Conservation (phyloP, 306 rosid genomes). For the Arachis hypogaea region DNA sequence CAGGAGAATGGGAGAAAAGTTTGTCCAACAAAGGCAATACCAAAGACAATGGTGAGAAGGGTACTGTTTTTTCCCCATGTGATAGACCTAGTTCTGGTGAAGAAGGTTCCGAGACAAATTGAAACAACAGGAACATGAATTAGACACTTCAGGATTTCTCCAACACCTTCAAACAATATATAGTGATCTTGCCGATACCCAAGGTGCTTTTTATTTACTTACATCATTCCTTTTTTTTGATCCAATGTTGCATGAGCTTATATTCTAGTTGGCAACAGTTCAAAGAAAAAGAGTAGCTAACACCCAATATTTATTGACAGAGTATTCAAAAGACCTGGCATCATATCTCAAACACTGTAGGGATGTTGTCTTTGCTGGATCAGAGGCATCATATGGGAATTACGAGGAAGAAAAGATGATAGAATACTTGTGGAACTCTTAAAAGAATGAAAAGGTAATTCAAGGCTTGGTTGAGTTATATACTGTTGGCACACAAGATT, state of each 20-base stretch:
- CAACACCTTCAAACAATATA: constrained; percentile 62
- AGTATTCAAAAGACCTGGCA: constrained; percentile 69
- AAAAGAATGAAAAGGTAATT: constrained; percentile 68
- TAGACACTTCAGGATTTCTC: constrained; percentile 63
- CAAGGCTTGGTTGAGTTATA: constrained; percentile 23
- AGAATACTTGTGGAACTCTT: constrained; percentile 63
- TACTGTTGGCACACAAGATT: constrained; percentile 11
- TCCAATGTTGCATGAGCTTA: too few species aligned
- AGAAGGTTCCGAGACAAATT: constrained; percentile 34
- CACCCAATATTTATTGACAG: constrained; percentile 47
- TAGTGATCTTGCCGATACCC: constrained; percentile 52
- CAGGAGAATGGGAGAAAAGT: constrained; percentile 89
- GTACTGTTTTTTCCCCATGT: constrained; percentile 35
- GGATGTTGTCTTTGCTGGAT: constrained; percentile 80
- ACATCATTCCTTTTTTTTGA: background rate
- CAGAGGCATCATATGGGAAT: constrained; percentile 63
- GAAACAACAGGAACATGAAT: constrained; percentile 40
- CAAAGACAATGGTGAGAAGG: constrained; percentile 37
- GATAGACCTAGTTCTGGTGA: constrained; percentile 29
- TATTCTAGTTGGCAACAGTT: background rate
- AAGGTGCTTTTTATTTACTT: constrained; percentile 51
- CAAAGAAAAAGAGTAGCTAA: constrained; percentile 4
- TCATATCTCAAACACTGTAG: constrained; percentile 78
- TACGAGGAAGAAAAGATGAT: constrained; percentile 63
- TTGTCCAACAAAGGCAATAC: constrained; percentile 45